Evolutionary conservation across 192 early-diverging fungal species (phyloP).

Genomic region (Diversispora eburnea): DNA sequence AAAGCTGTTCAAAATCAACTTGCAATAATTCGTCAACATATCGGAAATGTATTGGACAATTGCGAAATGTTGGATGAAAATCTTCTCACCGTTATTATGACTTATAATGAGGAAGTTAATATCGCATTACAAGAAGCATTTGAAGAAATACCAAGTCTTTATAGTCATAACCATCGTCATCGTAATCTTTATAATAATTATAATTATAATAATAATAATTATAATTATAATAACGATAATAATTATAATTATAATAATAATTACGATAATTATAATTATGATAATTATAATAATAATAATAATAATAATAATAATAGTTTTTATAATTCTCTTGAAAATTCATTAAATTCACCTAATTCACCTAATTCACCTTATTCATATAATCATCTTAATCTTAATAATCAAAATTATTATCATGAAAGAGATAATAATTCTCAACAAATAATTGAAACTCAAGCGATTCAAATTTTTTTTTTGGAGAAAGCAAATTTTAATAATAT

Average conservation of each 20-base stretch:
- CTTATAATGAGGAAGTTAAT: constrained; percentile 25
- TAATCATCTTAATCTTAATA: no score
- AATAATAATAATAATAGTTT: no score
- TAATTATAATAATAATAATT: no score
- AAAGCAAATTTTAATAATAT: constrained; percentile 15
- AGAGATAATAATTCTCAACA: background rate
- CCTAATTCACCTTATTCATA: background rate
- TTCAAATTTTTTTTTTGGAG: constrained; percentile 10
- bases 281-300: no score
- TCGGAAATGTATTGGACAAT: constrained; percentile 2
- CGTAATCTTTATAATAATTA: background rate
- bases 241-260: no score
- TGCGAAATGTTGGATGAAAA: background rate
- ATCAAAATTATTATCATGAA: background rate
- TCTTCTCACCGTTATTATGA: constrained; percentile 11
- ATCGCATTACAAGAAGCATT: constrained; percentile 14
- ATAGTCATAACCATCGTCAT: background rate
- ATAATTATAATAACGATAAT: no score
- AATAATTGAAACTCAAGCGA: constrained; percentile 8
- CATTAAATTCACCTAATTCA: background rate
- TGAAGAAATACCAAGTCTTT: constrained; percentile 9
- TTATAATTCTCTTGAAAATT: no score
- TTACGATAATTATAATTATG: no score
- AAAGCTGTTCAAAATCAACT: constrained; percentile 15
- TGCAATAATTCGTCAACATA: background rate